phyloP scores from a whole-genome alignment of 2,329 filamentous ascomycete genomes.

The Aspergillus floridensis region DNA sequence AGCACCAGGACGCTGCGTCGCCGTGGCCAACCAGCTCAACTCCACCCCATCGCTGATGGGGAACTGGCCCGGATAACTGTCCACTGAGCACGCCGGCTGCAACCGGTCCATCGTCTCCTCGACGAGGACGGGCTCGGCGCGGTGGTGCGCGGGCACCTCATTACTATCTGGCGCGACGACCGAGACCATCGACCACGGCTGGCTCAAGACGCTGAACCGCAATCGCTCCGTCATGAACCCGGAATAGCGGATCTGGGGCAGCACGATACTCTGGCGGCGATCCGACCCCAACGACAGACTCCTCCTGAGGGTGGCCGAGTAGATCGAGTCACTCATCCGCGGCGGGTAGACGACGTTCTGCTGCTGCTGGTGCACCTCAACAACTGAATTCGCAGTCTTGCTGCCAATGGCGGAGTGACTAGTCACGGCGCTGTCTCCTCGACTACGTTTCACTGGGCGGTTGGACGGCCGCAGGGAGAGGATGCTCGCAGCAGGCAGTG shows the following conservation, averaged over 20 bases:
- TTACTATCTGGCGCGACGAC: slow-evolving; percentile 9
- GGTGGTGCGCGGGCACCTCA: slow-evolving; percentile 11
- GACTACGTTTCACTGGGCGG: neutral
- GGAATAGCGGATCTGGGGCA: slow-evolving; percentile 15
- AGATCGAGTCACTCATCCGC: slow-evolving; percentile 21
- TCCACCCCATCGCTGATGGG: slow-evolving; percentile 32
- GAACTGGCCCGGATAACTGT: slow-evolving; percentile 34
- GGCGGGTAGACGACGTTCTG: slow-evolving; percentile 2
- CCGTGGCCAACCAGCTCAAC: slow-evolving; percentile 26
- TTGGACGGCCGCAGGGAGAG: neutral
- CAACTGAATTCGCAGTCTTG: no score
- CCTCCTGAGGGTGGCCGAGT: slow-evolving; percentile 17
- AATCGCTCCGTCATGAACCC: slow-evolving; percentile 13
- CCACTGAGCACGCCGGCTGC: slow-evolving; percentile 21
- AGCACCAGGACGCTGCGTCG: slow-evolving; percentile 10
- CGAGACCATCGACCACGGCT: slow-evolving; percentile 16
- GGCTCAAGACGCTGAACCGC: slow-evolving; percentile 9
- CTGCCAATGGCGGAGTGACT: no score
- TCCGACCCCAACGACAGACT: slow-evolving; percentile 12
- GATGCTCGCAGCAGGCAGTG: neutral
- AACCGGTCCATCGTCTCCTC: slow-evolving; percentile 8
- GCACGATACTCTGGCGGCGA: slow-evolving; percentile 9
- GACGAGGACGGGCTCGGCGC: neutral
- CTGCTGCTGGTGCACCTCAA: no score
- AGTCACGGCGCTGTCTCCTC: neutral